Conservation (phyloP, 2,329 filamentous ascomycete genomes). For the Tolypocladium tundrense region DNA sequence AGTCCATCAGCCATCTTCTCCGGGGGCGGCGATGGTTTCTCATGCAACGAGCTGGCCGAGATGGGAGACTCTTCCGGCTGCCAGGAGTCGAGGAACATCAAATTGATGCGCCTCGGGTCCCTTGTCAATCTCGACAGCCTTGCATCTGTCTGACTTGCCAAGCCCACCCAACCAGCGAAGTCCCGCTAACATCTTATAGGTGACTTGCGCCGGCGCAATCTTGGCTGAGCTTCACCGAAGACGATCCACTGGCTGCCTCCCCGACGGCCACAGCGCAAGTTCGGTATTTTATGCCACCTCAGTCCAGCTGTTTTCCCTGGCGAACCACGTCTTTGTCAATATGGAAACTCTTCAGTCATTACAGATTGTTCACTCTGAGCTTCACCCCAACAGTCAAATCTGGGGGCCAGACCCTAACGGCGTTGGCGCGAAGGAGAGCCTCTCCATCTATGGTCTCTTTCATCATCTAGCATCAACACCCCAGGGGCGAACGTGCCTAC, state of each 20-base stretch:
- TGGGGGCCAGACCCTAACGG: constrained; percentile 39
- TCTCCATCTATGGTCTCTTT: constrained; percentile 80
- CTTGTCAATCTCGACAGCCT: constrained; percentile 64
- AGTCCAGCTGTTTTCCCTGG: constrained; percentile 67
- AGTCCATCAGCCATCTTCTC: constrained; percentile 12
- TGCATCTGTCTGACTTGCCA: constrained; percentile 42
- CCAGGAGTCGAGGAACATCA: constrained; percentile 25
- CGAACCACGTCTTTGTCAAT: constrained; percentile 64
- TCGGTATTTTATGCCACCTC: constrained; percentile 44
- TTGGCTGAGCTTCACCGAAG: constrained; percentile 64
- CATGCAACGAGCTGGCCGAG: background rate
- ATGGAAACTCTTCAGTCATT: constrained; percentile 70
- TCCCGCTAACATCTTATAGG: constrained; percentile 23
- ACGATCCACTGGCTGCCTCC: constrained; percentile 47
- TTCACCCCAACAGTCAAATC: constrained; percentile 71
- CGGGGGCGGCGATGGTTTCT: background rate
- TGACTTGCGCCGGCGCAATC: constrained; percentile 82
- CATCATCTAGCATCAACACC: constrained; percentile 63
- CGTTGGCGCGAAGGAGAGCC: constrained; percentile 63
- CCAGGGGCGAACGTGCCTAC: constrained; percentile 65
- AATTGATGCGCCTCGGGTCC: constrained; percentile 57
- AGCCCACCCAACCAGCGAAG: background rate
- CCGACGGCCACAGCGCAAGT: constrained; percentile 44
- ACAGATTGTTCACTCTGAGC: constrained; percentile 75
- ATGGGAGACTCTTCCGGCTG: background rate